phyloP scores from a whole-genome alignment of 208 protist species.

The Crithidia acanthocephali region DNA sequence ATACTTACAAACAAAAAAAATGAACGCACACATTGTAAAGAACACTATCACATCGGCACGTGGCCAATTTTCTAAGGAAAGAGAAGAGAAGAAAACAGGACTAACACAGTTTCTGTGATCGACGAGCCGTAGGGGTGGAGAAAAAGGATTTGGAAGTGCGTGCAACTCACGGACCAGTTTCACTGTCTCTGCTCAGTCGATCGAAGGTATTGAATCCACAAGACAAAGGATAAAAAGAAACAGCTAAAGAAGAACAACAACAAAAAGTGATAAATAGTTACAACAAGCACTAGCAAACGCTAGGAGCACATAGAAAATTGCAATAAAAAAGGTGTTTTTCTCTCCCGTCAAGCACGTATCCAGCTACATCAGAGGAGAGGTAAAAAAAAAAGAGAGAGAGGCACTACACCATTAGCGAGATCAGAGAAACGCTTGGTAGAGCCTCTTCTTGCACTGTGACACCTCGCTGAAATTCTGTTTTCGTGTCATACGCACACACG shows the following conservation, averaged over 20 bases:
- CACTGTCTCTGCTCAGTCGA: background rate
- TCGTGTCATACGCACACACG: too few relatives aligned
- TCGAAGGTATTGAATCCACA: background rate
- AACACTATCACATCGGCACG: background rate
- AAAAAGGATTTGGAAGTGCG: background rate
- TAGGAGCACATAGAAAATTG: too few relatives aligned
- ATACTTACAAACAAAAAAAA: background rate
- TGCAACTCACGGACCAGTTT: background rate
- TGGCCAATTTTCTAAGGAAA: conserved; percentile 6
- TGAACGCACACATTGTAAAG: background rate
- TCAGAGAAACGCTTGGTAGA: too few relatives aligned
- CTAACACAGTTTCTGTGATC: background rate
- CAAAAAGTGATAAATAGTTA: background rate
- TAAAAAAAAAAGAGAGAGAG: too few relatives aligned
- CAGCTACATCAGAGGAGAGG: too few relatives aligned
- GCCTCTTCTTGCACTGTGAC: too few relatives aligned
- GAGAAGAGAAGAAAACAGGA: background rate
- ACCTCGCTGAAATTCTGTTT: too few relatives aligned
- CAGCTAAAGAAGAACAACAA: too few relatives aligned
- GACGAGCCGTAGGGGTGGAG: background rate
- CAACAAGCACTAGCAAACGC: background rate
- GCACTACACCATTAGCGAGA: too few relatives aligned
- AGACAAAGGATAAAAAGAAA: too few relatives aligned
- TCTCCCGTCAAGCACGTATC: too few relatives aligned
- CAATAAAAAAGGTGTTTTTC: too few relatives aligned